These are phyloP conservation scores for Kitagawia praeruptora DNA, from an alignment of 129 eudicot genomes.

Conservation along the genomic window DNA sequence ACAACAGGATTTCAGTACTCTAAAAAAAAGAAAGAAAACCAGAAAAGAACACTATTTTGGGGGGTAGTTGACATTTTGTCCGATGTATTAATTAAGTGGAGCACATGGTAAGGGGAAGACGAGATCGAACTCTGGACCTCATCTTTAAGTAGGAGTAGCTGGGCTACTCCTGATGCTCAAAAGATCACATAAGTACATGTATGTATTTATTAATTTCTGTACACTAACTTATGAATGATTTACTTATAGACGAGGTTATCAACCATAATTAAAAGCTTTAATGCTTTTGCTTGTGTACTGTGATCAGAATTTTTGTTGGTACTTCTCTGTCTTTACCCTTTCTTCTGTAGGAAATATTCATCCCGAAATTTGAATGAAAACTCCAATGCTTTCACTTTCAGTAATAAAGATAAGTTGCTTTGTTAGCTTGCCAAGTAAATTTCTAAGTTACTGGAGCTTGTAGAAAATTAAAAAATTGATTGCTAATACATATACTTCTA, in stretches of 20 bases:
- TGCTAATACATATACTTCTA: background rate
- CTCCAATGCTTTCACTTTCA: background rate
- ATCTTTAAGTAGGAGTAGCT: background rate
- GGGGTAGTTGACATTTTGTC: background rate
- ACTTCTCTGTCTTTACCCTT: background rate
- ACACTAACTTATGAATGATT: background rate
- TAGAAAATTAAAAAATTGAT: background rate
- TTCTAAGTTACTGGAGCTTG: background rate
- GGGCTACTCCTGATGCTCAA: background rate
- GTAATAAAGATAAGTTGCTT: background rate
- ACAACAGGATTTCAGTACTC: conserved; percentile 2
- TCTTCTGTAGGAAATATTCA: background rate
- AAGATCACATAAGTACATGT: background rate
- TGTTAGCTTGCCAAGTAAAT: background rate
- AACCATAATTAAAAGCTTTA: background rate
- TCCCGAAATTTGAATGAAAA: background rate
- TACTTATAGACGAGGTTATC: background rate
- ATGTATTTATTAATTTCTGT: background rate
- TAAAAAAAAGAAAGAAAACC: background rate
- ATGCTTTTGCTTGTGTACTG: background rate
- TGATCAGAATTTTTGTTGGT: no score
- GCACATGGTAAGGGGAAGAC: background rate
- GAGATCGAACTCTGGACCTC: background rate
- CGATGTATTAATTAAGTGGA: background rate
- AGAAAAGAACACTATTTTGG: background rate